Evolutionary conservation across 495 filamentous ascomycete genomes (phyloP).

Genomic region (Daldinia loculata): DNA sequence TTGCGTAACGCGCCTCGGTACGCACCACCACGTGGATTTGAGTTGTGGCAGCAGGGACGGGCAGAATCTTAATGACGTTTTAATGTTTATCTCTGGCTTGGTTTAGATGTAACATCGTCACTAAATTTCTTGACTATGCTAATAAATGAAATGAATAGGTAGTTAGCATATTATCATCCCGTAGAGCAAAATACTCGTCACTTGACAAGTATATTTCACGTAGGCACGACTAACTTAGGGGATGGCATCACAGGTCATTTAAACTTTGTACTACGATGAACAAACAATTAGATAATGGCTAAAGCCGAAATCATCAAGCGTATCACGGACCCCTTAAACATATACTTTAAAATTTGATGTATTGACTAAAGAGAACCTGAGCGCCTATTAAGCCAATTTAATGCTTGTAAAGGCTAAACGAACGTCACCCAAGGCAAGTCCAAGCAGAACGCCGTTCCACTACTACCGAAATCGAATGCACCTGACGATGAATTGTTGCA

Average conservation of each 20-base stretch:
- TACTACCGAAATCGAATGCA: background rate
- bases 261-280: background rate
- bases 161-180: too few species aligned
- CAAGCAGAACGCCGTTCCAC: constrained; percentile 16
- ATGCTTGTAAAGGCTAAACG: constrained; percentile 15
- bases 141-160: too few species aligned
- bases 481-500: background rate
- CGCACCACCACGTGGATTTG: background rate
- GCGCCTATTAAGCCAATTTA: constrained; percentile 24
- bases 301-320: background rate
- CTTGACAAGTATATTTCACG: too few species aligned
- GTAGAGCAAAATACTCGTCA: too few species aligned
- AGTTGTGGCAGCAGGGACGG: background rate
- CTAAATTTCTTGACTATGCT: too few species aligned
- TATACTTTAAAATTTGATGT: constrained; percentile 32
- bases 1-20: background rate
- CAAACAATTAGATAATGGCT: background rate
- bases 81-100: too few species aligned
- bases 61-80: background rate
- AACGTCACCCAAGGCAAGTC: constrained; percentile 17
- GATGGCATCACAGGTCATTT: background rate
- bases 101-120: too few species aligned
- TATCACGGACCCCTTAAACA: background rate
- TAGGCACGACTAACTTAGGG: background rate
- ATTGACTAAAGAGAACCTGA: constrained; percentile 40